Conservation (phyloP, 1,139 yeast species). For the Kazachstania sp. region DNA sequence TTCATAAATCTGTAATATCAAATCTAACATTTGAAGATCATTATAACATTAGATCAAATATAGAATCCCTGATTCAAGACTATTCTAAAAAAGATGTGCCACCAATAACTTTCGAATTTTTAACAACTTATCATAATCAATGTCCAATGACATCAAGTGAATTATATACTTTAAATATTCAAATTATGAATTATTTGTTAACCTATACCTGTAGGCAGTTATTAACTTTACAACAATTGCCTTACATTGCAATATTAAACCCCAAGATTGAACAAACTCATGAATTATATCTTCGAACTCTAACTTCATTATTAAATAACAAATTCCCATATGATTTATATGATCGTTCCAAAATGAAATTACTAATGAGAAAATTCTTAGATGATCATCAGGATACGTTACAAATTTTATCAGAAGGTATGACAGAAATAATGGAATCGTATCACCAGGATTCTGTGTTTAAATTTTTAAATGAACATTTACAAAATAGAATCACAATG, state of each 20-base stretch:
- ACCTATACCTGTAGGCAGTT: conserved; percentile 45
- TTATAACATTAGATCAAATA: conserved; percentile 27
- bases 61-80: conserved; percentile 27
- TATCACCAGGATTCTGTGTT: conserved; percentile 46
- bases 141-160: conserved; percentile 22
- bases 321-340: conserved; percentile 40
- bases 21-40: conserved; percentile 22
- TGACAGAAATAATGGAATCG: conserved; percentile 58
- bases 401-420: conserved; percentile 72
- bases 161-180: conserved; percentile 26
- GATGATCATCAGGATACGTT: conserved; percentile 77
- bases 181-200: conserved; percentile 39
- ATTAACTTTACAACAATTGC: conserved; percentile 60
- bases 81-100: conserved; percentile 25
- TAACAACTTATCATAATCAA: conserved; percentile 15
- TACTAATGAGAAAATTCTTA: conserved; percentile 49
- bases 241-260: conserved; percentile 75
- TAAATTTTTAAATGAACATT: conserved; percentile 61
- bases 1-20: not conserved
- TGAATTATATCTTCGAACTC: conserved; percentile 60
- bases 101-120: conserved; percentile 19
- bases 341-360: conserved; percentile 45
- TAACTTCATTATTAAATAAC: conserved; percentile 49
- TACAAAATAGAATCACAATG: conserved; percentile 78
- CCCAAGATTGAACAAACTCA: conserved; percentile 86